Evolutionary conservation across 2,329 filamentous ascomycete genomes (phyloP), one percentile per base, ranked within the genome.

Genomic region (Hawksworthiomyces lignivorus): DNA sequence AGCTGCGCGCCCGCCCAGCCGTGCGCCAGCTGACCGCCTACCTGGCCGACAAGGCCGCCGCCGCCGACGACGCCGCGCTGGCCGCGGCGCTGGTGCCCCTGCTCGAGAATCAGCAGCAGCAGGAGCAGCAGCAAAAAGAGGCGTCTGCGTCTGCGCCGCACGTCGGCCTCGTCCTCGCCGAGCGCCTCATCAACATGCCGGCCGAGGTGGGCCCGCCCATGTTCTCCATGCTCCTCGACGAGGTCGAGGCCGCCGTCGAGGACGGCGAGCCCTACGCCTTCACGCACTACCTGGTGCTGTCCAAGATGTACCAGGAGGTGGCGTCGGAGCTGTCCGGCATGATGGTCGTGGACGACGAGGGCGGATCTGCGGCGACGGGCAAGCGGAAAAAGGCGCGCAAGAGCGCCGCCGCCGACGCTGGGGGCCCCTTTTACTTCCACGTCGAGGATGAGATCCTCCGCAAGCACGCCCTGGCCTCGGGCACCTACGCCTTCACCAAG

Each of bases 101-200:
- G n/a, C 62, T 87, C 46, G 30, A 34, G 9, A 21, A 43, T 29
- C 41, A 38, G 24, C 18, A 34, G 34, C n/a, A 28, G 63, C 41
- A 38, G 24, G 17, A 34, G 34, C n/a, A 28, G 63, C 66, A 6
- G 64, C 65, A 12, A 63, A 66, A 17, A 10, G 20, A 27, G 7
- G 18, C 5, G 30, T 6, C 14, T 67, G 73, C 43, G 17, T n/a
- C n/a, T 14, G 28, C 24, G 5, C 24, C 47, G 4, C 80, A 87
- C 42, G 75, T 96, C 43, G 92, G 88, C 4, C 69, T 98, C 14
- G 75, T 98, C 21, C 71, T 98, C n/a, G 86, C 87, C 3, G 92
- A 98, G 63, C 80, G 90, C 18, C 72, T 97, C 54, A 88, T 98
- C 69, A 98, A 98, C 68, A 89, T 96, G 71, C 92, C 92, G n/a